These are phyloP conservation scores for Lactarius psammicola DNA, from an alignment of 768 basidiomycete species.

Conservation along the genomic window DNA sequence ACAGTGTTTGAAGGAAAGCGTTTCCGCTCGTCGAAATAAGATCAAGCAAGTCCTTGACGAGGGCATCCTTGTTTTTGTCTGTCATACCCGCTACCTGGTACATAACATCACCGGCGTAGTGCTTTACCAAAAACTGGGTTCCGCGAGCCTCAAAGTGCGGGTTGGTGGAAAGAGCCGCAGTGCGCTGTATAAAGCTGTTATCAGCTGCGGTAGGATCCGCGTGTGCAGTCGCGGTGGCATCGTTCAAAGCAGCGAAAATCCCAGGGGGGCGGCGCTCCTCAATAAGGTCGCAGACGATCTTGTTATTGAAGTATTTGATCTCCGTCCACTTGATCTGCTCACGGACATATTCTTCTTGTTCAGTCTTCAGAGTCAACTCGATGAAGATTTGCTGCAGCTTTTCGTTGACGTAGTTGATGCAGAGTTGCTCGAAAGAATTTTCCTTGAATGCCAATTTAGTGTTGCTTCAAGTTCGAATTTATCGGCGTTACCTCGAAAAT, in stretches of 20 bases:
- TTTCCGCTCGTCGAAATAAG: constrained; percentile 79
- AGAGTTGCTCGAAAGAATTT: constrained; percentile 95
- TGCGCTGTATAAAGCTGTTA: constrained; percentile 93
- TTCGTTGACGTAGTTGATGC: constrained; percentile 99
- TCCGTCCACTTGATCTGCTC: constrained; percentile 99
- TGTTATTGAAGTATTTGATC: constrained; percentile 99
- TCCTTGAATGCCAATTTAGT: constrained; percentile 49
- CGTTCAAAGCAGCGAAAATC: constrained; percentile 96
- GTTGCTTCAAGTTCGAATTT: background rate
- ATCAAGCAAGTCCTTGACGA: constrained; percentile 93
- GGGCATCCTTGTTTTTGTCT: constrained; percentile 98
- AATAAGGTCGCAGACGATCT: constrained; percentile 96
- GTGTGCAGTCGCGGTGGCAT: constrained; percentile 98
- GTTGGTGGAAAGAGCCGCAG: constrained; percentile 76
- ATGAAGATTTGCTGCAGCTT: constrained; percentile 99
- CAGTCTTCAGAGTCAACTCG: constrained; percentile 96
- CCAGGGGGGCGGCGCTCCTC: constrained; percentile 96
- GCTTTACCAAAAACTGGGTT: constrained; percentile 89
- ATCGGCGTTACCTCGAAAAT: constrained; percentile 75
- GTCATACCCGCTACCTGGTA: constrained; percentile 99
- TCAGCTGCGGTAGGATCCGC: constrained; percentile 96
- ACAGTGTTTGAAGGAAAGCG: constrained; percentile 81
- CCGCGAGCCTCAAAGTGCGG: constrained; percentile 95
- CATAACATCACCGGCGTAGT: constrained; percentile 98
- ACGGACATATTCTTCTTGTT: constrained; percentile 98